These are phyloP conservation scores for Fusarium bactridioides DNA, from an alignment of 2,329 filamentous ascomycete genomes.

Conservation along the genomic window DNA sequence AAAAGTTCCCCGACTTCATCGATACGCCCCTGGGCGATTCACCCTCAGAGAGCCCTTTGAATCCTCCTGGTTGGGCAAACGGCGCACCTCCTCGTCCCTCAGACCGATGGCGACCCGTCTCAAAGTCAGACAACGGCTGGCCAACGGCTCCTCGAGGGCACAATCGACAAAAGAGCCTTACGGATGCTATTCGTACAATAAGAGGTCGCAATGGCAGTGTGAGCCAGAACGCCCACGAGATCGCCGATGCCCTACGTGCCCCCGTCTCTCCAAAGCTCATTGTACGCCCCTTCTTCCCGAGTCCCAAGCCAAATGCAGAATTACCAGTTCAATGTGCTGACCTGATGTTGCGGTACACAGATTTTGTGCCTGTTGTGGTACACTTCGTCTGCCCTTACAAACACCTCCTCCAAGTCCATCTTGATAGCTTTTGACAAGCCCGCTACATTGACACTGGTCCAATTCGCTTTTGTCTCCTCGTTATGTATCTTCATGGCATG, in stretches of 20 bases:
- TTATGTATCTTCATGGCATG: slow-evolving; percentile 85
- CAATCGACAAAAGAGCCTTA: slow-evolving; percentile 82
- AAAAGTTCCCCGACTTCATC: slow-evolving; percentile 66
- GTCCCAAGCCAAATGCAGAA: slow-evolving; percentile 6
- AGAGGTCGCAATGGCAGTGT: slow-evolving; percentile 83
- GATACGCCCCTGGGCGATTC: slow-evolving; percentile 49
- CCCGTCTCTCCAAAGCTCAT: slow-evolving; percentile 89
- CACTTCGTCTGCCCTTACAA: slow-evolving; percentile 91
- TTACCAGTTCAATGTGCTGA: slow-evolving; percentile 24
- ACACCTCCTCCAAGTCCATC: slow-evolving; percentile 97
- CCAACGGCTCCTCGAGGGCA: slow-evolving; percentile 59
- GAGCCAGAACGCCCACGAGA: slow-evolving; percentile 90
- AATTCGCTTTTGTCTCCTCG: slow-evolving; percentile 91
- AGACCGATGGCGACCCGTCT: slow-evolving; percentile 42
- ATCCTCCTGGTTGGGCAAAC: slow-evolving; percentile 41
- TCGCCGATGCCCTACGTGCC: slow-evolving; percentile 88
- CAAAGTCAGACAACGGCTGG: slow-evolving; percentile 42
- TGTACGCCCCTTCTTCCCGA: slow-evolving; percentile 59
- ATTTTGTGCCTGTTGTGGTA: slow-evolving; percentile 91
- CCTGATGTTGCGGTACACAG: slow-evolving; percentile 58
- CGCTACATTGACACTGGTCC: slow-evolving; percentile 87
- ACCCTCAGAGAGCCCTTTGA: slow-evolving; percentile 41
- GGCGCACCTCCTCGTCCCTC: slow-evolving; percentile 40
- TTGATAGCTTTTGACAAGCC: slow-evolving; percentile 90
- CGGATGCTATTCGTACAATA: slow-evolving; percentile 86